A percentile compares a stretch with the other conserved stretches of the same genome.
Evolutionary conservation across 2,329 filamentous ascomycete genomes (phyloP).

Genomic region (Diaporthe humulicola): DNA sequence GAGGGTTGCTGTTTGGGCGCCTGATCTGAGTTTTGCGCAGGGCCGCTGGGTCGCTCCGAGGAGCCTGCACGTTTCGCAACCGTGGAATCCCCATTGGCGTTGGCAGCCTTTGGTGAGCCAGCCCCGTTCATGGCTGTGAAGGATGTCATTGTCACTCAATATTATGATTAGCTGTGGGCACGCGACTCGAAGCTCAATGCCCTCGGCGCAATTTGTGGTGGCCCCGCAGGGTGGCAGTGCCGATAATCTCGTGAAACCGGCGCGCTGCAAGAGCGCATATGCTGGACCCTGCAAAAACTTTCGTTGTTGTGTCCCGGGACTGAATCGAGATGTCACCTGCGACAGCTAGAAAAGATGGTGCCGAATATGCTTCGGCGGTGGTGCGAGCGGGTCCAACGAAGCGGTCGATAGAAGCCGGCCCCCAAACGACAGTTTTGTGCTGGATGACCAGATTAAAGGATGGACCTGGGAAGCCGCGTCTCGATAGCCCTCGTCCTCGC

Average conservation of each 20-base stretch:
- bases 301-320: conserved; percentile 2
- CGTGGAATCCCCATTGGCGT: conserved; percentile 48
- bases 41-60: conserved; percentile 49
- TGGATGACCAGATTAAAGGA: background rate
- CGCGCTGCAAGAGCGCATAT: background rate
- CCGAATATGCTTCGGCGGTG: conserved; percentile 7
- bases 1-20: conserved; percentile 44
- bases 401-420: background rate
- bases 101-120: conserved; percentile 59
- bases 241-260: conserved; percentile 13
- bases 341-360: conserved; percentile 23
- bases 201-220: background rate
- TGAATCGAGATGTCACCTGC: conserved; percentile 33
- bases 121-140: conserved; percentile 66
- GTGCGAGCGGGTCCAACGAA: background rate
- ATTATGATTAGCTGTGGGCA: conserved; percentile 23
- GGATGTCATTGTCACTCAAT: conserved; percentile 59
- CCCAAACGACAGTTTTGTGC: background rate
- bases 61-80: conserved; percentile 49
- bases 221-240: conserved; percentile 13
- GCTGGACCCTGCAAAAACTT: conserved; percentile 7
- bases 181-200: conserved; percentile 21
- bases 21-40: conserved; percentile 41
- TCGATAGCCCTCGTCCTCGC: background rate
- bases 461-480: background rate